phyloP scores from a whole-genome alignment of 441 rosid species.

The Populus trichocarpa region DNA sequence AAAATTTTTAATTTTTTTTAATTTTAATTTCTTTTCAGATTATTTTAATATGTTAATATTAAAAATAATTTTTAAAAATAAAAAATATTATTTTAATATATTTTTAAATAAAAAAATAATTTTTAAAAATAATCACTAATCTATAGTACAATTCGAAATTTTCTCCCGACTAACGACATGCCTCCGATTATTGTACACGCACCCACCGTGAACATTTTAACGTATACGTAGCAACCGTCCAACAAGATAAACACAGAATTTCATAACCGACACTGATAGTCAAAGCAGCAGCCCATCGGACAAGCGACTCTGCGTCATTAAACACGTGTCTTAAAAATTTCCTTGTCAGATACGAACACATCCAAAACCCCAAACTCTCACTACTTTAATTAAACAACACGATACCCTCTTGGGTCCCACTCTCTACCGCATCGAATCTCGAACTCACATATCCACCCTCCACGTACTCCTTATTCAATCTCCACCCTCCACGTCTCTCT shows the following conservation, averaged over 20 bases:
- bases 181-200: too few relatives aligned
- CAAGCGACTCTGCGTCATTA: neutral
- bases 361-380: neutral
- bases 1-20: too few relatives aligned
- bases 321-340: neutral
- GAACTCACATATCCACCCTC: slow-evolving; percentile 16
- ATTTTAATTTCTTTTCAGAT: too few relatives aligned
- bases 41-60: accelerated
- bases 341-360: neutral
- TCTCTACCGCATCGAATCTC: slow-evolving; percentile 19
- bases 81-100: too few relatives aligned
- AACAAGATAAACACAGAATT: neutral
- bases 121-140: too few relatives aligned
- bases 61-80: too few relatives aligned
- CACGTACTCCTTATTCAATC: slow-evolving; percentile 23
- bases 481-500: slow-evolving; percentile 41
- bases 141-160: too few relatives aligned
- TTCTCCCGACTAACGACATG: too few relatives aligned
- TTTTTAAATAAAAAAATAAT: too few relatives aligned
- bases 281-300: neutral
- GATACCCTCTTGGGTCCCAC: slow-evolving; percentile 18
- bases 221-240: neutral
- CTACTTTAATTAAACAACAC: neutral
- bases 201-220: too few relatives aligned
- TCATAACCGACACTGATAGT: neutral